A percentile compares a stretch with the other conserved stretches of the same genome.
Conservation (phyloP, 108 stramenopile genomes). For the Cylindrotheca fusiformis region DNA sequence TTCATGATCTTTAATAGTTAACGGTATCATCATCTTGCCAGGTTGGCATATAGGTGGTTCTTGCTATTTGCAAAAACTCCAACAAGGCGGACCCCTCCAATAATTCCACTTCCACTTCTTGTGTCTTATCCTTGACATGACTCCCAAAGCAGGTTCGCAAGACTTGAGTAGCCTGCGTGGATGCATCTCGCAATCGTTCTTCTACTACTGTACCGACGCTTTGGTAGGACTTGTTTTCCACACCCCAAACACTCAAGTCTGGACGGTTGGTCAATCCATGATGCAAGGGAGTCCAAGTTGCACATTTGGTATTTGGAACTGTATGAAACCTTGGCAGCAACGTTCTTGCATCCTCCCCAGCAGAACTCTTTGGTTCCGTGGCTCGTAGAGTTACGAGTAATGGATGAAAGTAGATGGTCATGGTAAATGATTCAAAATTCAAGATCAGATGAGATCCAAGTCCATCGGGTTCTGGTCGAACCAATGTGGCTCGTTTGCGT, state of each 20-base stretch:
- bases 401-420: conserved; percentile 75
- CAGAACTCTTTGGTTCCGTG: conserved; percentile 5
- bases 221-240: conserved; percentile 30
- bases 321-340: not conserved
- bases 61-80: conserved; percentile 63
- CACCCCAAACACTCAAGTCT: conserved; percentile 42
- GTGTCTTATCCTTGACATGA: conserved; percentile 38
- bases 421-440: conserved; percentile 70
- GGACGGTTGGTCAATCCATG: conserved; percentile 24
- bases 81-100: conserved; percentile 66
- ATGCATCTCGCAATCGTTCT: conserved; percentile 74
- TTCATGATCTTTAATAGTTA: no score
- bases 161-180: conserved; percentile 63
- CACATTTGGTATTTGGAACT: conserved; percentile 5
- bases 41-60: conserved; percentile 65
- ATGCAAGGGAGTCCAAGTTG: conserved; percentile 24
- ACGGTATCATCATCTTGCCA: conserved; percentile 60
- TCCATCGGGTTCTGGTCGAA: conserved; percentile 31
- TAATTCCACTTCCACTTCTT: conserved; percentile 76
- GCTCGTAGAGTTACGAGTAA: conserved; percentile 69
- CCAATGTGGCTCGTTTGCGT: conserved; percentile 53
- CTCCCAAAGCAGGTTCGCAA: conserved; percentile 65
- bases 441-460: conserved; percentile 47
- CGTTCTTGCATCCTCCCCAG: not conserved
- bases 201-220: conserved; percentile 57